Base-by-base conservation (phyloP, 2,329 filamentous ascomycete species). In the Arachnomyces sp. region DNA sequence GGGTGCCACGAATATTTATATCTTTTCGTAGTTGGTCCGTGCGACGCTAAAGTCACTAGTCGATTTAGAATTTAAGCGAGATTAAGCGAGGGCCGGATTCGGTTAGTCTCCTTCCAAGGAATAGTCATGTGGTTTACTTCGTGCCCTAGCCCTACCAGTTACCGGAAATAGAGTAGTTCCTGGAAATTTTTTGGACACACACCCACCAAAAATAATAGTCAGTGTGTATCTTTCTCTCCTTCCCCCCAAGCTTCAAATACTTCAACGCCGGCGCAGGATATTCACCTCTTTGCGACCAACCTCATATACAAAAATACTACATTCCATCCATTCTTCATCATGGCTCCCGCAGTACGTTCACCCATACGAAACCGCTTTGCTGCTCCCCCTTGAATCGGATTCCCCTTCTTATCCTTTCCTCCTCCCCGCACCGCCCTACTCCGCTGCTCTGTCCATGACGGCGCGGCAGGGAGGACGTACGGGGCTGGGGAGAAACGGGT, bases 301-400 rank as follows among this genome's bases (percentile, higher is more conserved):
- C 55, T 51, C 46, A 54, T 53, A 52, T 47, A 46, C 47, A 51
- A 50, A 52, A 45, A 41, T 40, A 45, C 45, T 45, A 50, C 49
- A 39, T 15, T 21, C 25, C 13, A 33, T 12, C 30, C 28, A 37
- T 34, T 33, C 28, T 39, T 46, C 44, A 47, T 43, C 50, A 95
- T 95, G 87, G 84, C 83, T 80, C 78, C 83, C 71, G 75, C 75
- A 72, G 89, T 95, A 95, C 73, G 88, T 94, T 55, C 59, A 56
- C 57, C 52, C 56, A 46, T 45, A 39, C 48, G 38, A 72, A 77
- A 84, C 69, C 72, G 88, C 88, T 95, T 93, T 95, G 88, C 88
- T 95, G 87, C 85, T 86, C 78, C 81, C 77, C 74, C 74, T 63
- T 48, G 47, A 50, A 43, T 43, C 21, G 21, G 21, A 41, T 43